These are phyloP conservation scores for Bodo saltans DNA, from an alignment of 78 protist species.

Conservation along the genomic window DNA sequence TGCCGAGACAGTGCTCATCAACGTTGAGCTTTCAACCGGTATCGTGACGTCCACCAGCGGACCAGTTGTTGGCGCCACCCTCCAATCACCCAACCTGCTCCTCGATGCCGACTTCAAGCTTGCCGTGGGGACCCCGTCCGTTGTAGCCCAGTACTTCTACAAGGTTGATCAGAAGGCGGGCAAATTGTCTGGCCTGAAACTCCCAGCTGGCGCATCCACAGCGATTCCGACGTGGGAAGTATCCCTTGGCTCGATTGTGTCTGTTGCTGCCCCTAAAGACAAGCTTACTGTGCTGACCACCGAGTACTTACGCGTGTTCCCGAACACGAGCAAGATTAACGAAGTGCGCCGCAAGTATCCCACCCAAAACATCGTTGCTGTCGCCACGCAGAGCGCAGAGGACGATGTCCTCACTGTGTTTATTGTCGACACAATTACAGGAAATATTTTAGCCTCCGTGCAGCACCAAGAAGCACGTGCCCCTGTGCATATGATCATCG, in stretches of 20 bases:
- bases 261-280: neutral
- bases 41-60: neutral
- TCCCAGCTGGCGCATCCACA: neutral
- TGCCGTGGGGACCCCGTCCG: neutral
- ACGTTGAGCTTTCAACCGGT: neutral
- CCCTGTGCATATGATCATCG: neutral
- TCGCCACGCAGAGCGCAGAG: neutral
- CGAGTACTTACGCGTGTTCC: neutral
- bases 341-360: neutral
- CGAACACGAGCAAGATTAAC: neutral
- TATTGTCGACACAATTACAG: conserved; percentile 19
- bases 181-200: neutral
- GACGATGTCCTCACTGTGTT: neutral
- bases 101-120: neutral
- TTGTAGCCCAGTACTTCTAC: neutral
- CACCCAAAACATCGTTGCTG: neutral
- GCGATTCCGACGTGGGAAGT: neutral
- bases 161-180: neutral
- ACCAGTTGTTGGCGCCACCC: neutral
- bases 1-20: neutral
- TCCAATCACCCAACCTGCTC: neutral
- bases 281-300: neutral
- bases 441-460: conserved; percentile 3
- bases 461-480: neutral
- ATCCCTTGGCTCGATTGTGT: neutral